Evolutionary conservation across 306 rosid genomes (phyloP).

Genomic region (Purshia tridentata): DNA sequence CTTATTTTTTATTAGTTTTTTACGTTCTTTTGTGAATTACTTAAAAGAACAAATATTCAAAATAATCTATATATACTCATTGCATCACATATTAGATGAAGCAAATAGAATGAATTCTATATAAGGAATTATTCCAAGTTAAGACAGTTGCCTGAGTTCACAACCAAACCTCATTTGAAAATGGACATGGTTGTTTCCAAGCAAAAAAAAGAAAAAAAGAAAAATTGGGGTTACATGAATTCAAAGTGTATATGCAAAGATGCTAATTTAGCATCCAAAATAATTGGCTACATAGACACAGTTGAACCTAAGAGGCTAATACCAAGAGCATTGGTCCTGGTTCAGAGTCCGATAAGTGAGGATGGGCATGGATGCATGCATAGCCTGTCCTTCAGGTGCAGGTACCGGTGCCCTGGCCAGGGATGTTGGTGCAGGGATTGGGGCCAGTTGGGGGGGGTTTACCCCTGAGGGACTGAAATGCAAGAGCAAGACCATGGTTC

Average conservation of each 20-base stretch:
- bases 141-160: background rate
- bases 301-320: background rate
- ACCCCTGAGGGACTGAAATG: conserved; percentile 45
- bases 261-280: background rate
- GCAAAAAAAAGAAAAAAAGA: background rate
- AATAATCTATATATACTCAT: too few relatives aligned
- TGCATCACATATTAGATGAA: too few relatives aligned
- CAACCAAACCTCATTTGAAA: background rate
- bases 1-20: too few relatives aligned
- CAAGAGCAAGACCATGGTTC: conserved; percentile 33
- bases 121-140: background rate
- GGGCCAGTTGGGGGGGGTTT: conserved; percentile 12
- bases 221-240: background rate
- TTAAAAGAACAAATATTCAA: too few relatives aligned
- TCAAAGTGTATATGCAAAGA: too few relatives aligned
- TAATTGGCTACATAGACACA: background rate
- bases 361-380: background rate
- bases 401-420: conserved; percentile 4
- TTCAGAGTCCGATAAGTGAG: background rate
- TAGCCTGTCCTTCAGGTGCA: conserved; percentile 1
- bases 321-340: background rate
- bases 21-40: too few relatives aligned
- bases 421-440: conserved; percentile 38
- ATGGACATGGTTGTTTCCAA: background rate
- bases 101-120: background rate